Evolutionary conservation across 768 basidiomycete species (phyloP).

Genomic region (Russula sp.): DNA sequence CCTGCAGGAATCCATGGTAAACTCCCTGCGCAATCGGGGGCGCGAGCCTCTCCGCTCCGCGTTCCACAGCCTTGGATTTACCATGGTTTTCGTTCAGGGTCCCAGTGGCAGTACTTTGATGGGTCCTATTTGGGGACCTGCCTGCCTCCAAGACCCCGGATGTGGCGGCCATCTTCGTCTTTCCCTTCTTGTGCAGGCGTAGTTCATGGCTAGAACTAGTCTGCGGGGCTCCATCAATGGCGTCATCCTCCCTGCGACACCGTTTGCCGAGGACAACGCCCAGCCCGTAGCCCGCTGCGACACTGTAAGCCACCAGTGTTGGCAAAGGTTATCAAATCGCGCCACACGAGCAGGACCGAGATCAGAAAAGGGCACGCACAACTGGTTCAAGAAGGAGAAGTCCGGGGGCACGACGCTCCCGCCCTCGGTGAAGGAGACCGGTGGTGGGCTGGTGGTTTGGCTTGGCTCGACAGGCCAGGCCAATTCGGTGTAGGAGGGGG

Average conservation of each 20-base stretch:
- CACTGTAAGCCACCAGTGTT: not conserved
- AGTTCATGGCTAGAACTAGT: too few relatives aligned
- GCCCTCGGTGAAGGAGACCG: not conserved
- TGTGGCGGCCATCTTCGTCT: not conserved
- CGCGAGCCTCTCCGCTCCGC: constrained; percentile 8
- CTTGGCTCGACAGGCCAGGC: not conserved
- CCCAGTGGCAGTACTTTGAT: not conserved
- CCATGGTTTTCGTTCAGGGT: not conserved
- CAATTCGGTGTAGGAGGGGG: not conserved
- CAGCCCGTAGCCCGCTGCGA: too few relatives aligned
- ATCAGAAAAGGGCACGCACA: too few relatives aligned
- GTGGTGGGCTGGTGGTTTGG: fast-evolving
- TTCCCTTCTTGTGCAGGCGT: too few relatives aligned
- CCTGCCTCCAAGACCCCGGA: not conserved
- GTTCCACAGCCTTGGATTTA: not conserved
- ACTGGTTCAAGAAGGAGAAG: not conserved
- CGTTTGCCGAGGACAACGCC: too few relatives aligned
- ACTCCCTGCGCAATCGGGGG: not conserved
- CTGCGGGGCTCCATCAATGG: too few relatives aligned
- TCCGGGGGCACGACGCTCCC: not conserved
- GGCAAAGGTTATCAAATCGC: not conserved
- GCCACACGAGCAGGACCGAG: too few relatives aligned
- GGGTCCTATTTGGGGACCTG: not conserved
- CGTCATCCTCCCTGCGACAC: too few relatives aligned
- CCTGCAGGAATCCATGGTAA: not conserved